Evolutionary conservation across 176 grass and related monocot species (phyloP), one percentile per base, ranked within the genome.

Genomic region (Oryza officinalis): DNA sequence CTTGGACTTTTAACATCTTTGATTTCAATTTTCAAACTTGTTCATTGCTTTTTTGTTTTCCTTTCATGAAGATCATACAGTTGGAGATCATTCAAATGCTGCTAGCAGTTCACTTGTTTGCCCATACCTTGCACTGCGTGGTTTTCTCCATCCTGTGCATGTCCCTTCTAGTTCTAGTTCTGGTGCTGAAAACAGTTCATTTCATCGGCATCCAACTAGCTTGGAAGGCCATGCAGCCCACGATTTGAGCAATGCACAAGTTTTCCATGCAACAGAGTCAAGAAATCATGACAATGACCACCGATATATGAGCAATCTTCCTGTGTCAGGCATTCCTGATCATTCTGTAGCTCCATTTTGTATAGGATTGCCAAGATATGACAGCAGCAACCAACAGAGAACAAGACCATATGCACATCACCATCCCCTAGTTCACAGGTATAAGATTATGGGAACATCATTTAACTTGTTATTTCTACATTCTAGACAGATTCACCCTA

Each of bases 281-380:
- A 89, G 90, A 88, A 92, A 86, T 79, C 93, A 81, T 70, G 84
- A 92, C 72, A 92, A 80, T 12, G 90, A 94, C 47, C 93, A 92
- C 77, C 83, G 77, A 49, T 84, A 90, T 85, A 77, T 91, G 68
- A 82, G 46, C 87, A 87, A 83, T 67, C 84, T 92, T 86, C 90
- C 85, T 92, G 72, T 90, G 75, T 81, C 93, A 57, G 90, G 87
- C 47, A 92, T 88, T 65, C 60, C 87, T 32, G 90, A 92, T 83
- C 87, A 89, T 82, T 84, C 87, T 78, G 35, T 78, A 82, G 43
- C 87, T 76, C 82, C 90, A 80, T 90, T 90, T 90, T 90, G 90
- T 40, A 31, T 80, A 47, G 91, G 93, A 85, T 32, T 88, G 44
- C 74, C 85, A 52, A 92, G 93, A 88, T 92, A 86, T 84, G 90